Conservation (phyloP, 1,284 basidiomycete genomes). For the Termitomyces sp. region DNA sequence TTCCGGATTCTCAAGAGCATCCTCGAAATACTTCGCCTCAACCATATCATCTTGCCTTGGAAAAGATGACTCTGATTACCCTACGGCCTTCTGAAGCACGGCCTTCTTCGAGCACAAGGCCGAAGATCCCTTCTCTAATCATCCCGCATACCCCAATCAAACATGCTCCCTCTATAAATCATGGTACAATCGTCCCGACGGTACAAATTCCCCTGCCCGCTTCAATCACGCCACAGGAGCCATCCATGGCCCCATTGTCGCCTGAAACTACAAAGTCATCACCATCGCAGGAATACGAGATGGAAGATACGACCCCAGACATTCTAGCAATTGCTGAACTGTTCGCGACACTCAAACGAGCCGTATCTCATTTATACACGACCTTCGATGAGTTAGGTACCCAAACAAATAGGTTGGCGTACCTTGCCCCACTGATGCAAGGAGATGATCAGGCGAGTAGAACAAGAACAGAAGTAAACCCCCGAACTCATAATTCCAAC, state of each 20-base stretch:
- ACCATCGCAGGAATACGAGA: constrained; percentile 1
- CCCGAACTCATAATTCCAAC: background rate
- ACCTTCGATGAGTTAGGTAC: constrained; percentile 42
- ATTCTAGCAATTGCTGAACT: constrained; percentile 37
- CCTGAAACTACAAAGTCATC: background rate
- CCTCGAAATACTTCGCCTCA: background rate
- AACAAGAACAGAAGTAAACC: background rate
- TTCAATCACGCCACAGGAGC: constrained; percentile 2
- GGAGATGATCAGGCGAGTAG: constrained; percentile 37
- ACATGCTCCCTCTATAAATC: background rate
- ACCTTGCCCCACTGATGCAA: constrained; percentile 40
- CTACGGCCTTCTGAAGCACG: background rate
- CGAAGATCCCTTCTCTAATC: constrained; percentile 19
- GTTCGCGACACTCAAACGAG: constrained; percentile 39
- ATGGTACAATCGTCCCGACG: constrained; percentile 1
- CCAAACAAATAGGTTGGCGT: constrained; percentile 40
- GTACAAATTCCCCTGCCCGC: background rate
- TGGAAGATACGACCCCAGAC: constrained; percentile 22
- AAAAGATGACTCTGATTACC: constrained; percentile 1
- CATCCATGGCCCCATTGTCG: background rate
- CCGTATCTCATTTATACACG: constrained; percentile 32
- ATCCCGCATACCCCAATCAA: constrained; percentile 16
- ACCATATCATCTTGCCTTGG: background rate
- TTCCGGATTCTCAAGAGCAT: background rate
- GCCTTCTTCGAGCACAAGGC: constrained; percentile 7